These are phyloP conservation scores for Sporisorium reilianum DNA, from an alignment of 1,284 basidiomycete species.

Conservation along the genomic window DNA sequence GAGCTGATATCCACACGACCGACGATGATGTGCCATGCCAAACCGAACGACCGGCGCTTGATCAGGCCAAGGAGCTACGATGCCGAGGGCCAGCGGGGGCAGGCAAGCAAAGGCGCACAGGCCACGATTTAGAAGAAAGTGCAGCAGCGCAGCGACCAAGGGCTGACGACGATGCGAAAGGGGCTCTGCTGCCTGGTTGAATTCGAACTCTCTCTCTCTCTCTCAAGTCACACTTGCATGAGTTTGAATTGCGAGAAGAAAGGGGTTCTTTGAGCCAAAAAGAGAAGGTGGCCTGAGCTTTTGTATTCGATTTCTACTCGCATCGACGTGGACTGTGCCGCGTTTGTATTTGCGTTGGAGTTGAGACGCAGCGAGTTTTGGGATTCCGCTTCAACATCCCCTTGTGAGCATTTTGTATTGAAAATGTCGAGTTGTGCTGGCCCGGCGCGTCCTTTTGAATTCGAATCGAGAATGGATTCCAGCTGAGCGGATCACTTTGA, in stretches of 20 bases:
- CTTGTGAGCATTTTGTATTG: neutral
- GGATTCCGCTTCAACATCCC: conserved; percentile 22
- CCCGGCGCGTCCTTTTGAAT: neutral
- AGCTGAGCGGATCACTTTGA: neutral
- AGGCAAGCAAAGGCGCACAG: conserved; percentile 29
- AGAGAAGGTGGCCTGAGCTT: conserved; percentile 28
- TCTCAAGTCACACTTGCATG: neutral
- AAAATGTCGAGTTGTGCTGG: neutral
- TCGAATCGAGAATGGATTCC: neutral
- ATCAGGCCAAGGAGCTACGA: neutral
- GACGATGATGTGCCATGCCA: neutral
- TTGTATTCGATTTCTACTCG: neutral
- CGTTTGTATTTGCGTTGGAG: neutral
- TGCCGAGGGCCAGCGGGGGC: too few relatives aligned
- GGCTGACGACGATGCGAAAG: neutral
- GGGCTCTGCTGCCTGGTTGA: too few relatives aligned
- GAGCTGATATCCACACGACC: neutral
- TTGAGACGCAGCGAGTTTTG: neutral
- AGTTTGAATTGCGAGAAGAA: conserved; percentile 4
- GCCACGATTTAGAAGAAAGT: conserved; percentile 46
- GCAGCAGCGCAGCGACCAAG: neutral
- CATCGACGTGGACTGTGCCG: conserved; percentile 11
- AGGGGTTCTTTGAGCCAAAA: neutral
- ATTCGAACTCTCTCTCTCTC: neutral
- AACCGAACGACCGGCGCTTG: too few relatives aligned